Base-by-base conservation (phyloP, 805 yeast genomes). In the Zygosaccharomyces pseudorouxii region DNA sequence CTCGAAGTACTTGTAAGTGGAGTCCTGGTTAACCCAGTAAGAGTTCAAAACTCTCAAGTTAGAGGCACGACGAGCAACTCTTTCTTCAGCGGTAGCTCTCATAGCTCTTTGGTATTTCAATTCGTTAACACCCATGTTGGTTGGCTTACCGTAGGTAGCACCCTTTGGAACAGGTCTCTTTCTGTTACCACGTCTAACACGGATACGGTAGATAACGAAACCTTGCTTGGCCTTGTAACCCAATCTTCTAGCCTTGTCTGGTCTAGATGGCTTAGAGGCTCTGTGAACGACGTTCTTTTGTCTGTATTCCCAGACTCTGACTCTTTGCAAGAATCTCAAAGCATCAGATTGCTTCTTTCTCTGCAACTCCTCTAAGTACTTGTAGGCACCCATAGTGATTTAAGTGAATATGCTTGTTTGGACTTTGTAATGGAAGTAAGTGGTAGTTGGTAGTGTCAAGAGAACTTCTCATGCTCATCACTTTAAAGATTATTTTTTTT, bases 171-270 rank as follows among this genome's bases (percentile, higher is more conserved):
- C 97, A 70, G 97, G 97, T 81, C 96, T 89, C 97, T 93, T 93
- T 87, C 99, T 90, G 83, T 92, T 92, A 83, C 99, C 99, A 80
- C 99, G 88, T 81, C 98, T 89, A 71, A 93, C 98, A 80, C 99
- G 89, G 77, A 92, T 79, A 78, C 99, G 86, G 97, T 79, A 93
- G 84, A 93, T 82, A 64, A 87, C 97, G 75, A 88, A 93, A 69
- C 99, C 99, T 83, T 93, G 99, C 86, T 93, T 93, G 79, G 99
- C 98, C 86, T 93, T 93, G 97, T 93, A 93, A 68, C 99, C 99
- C 72, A 93, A 86, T 79, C 96, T 89, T 85, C 99, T 92, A 71
- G 99, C 99, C 93, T 93, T 93, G 80, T 93, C 99, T 77, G 99
- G 99, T 80, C 98, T 90, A 66, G 97, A 86, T 70, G 99, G 99